A percentile compares a stretch with the other conserved stretches of the same genome.
Conservation (phyloP, 371 early-diverging fungal genomes). For the Circinella minor region DNA sequence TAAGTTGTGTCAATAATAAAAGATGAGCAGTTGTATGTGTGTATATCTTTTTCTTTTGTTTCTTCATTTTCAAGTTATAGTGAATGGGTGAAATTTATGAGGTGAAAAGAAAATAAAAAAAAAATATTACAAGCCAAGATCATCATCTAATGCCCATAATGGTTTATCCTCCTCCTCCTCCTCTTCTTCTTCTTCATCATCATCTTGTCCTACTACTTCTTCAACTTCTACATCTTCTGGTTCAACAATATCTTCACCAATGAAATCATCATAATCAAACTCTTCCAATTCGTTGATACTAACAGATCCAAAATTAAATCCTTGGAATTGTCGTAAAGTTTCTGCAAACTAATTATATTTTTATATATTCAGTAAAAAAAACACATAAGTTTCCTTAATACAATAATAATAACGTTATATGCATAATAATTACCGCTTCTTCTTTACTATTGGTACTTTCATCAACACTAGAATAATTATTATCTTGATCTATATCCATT, state of each 20-base stretch:
- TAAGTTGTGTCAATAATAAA: too few species aligned
- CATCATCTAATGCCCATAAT: background rate
- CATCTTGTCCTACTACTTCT: background rate
- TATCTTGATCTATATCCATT: too few species aligned
- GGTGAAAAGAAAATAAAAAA: too few species aligned
- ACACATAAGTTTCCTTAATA: background rate
- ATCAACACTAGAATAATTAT: too few species aligned
- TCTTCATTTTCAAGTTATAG: too few species aligned
- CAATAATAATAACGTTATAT: background rate
- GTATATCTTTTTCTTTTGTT: too few species aligned
- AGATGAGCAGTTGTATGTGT: too few species aligned
- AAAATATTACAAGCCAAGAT: background rate
- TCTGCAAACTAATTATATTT: background rate
- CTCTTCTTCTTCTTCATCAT: background rate
- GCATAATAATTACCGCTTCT: background rate
- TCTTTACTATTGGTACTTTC: background rate
- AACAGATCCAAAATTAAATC: background rate
- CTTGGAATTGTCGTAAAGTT: constrained; percentile 1
- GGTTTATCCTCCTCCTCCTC: background rate
- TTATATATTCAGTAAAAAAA: background rate
- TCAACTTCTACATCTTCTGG: background rate
- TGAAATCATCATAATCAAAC: background rate
- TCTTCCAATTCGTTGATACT: background rate
- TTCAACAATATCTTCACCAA: background rate
- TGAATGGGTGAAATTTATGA: too few species aligned